These are phyloP conservation scores for Geosmithia morbida DNA, from an alignment of 2,329 filamentous ascomycete genomes.

Conservation along the genomic window DNA sequence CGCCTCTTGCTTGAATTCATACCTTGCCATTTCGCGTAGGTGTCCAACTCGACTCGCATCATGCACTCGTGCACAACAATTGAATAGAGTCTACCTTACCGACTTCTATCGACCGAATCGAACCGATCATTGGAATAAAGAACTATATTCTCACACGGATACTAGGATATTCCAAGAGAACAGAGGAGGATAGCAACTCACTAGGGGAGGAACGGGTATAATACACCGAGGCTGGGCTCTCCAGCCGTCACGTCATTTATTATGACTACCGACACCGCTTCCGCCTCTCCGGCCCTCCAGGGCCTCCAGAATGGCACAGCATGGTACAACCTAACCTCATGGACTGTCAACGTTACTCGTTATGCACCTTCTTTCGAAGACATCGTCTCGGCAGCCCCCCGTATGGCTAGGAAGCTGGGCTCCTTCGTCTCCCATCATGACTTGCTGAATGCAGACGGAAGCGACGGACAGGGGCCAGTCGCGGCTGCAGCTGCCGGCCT, in stretches of 20 bases:
- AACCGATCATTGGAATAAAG: background rate
- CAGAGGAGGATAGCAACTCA: background rate
- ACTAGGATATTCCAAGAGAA: background rate
- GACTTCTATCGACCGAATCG: background rate
- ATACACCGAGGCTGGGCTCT: background rate
- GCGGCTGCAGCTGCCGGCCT: constrained; percentile 7
- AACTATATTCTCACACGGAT: background rate
- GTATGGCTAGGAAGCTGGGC: constrained; percentile 54
- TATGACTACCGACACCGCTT: background rate
- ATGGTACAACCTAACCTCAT: constrained; percentile 36
- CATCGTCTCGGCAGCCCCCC: constrained; percentile 53
- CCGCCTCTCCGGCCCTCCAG: constrained; percentile 3
- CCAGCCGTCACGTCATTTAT: background rate
- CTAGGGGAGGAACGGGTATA: background rate
- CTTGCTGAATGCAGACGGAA: constrained; percentile 32
- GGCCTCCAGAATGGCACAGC: constrained; percentile 23
- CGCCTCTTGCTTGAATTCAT: background rate
- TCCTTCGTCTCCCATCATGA: constrained; percentile 48
- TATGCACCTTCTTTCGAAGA: constrained; percentile 53
- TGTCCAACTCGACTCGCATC: background rate
- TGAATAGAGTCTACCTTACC: background rate
- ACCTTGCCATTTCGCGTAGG: background rate
- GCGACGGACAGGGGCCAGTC: constrained; percentile 6
- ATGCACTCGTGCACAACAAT: background rate
- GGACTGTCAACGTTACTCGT: constrained; percentile 37